A percentile compares a stretch with the other conserved stretches of the same genome.
phyloP scores from a whole-genome alignment of 164 flowering plant genomes.

The Vitis labrusca region DNA sequence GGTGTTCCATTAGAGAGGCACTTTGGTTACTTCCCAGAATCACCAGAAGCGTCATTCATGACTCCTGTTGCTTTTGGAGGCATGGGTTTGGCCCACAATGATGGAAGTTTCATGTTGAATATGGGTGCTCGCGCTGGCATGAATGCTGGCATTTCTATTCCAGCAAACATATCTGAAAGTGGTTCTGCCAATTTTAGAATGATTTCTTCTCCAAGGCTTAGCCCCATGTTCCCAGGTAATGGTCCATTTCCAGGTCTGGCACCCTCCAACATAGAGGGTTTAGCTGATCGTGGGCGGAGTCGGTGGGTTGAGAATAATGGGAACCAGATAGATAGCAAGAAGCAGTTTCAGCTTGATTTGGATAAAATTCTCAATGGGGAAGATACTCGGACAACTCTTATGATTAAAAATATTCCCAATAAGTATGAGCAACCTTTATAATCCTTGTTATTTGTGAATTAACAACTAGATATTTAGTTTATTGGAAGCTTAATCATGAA shows the following conservation, averaged over 20 bases:
- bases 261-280: slow-evolving; percentile 43
- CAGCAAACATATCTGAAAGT: slow-evolving; percentile 63
- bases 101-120: slow-evolving; percentile 51
- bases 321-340: slow-evolving; percentile 67
- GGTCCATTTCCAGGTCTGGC: slow-evolving; percentile 48
- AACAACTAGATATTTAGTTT: background rate
- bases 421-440: slow-evolving; percentile 49
- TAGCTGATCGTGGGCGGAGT: slow-evolving; percentile 63
- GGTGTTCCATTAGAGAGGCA: slow-evolving; percentile 69
- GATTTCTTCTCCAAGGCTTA: slow-evolving; percentile 63
- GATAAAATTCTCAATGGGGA: slow-evolving; percentile 81
- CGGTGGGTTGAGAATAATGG: slow-evolving; percentile 62
- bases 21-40: slow-evolving; percentile 65
- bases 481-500: background rate
- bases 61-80: slow-evolving; percentile 50
- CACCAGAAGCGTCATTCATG: slow-evolving; percentile 61
- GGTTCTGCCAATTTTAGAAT: slow-evolving; percentile 64
- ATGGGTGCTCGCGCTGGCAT: slow-evolving; percentile 46
- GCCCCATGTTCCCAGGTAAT: slow-evolving; percentile 54
- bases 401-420: slow-evolving; percentile 96
- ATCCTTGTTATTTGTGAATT: background rate
- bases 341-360: slow-evolving; percentile 86
- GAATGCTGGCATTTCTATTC: slow-evolving; percentile 45
- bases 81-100: slow-evolving; percentile 49
- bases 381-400: slow-evolving; percentile 83